Percentiles rank a stretch among this genome's conserved stretches.
Evolutionary conservation across 345 rosid species (phyloP).

Genomic region (Salix brachista): DNA sequence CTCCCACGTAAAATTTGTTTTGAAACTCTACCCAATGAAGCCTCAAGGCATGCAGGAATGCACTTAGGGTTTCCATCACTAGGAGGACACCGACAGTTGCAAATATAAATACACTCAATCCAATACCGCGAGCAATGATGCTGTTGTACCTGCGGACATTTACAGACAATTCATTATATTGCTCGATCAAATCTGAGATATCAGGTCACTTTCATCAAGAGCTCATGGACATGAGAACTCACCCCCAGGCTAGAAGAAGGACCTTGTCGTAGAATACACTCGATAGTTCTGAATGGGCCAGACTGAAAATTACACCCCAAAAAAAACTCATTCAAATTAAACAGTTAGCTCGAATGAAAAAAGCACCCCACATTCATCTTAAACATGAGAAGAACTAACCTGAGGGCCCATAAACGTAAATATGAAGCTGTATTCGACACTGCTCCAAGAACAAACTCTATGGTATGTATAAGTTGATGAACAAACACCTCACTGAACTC

Average conservation of each 20-base stretch:
- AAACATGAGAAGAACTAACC: slow-evolving; percentile 36
- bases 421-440: slow-evolving; percentile 98
- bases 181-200: neutral
- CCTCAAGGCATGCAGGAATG: slow-evolving; percentile 89
- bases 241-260: slow-evolving; percentile 89
- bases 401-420: slow-evolving; percentile 94
- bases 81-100: slow-evolving; percentile 96
- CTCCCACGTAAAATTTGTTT: slow-evolving; percentile 95
- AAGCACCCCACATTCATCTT: neutral
- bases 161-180: neutral
- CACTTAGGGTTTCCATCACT: slow-evolving; percentile 98
- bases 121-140: slow-evolving; percentile 53
- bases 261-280: slow-evolving; percentile 95
- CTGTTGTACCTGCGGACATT: slow-evolving; percentile 66
- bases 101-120: slow-evolving; percentile 61
- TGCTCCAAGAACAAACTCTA: slow-evolving; percentile 97
- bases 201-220: neutral
- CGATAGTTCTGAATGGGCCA: slow-evolving; percentile 94
- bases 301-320: slow-evolving; percentile 38
- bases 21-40: slow-evolving; percentile 99
- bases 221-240: slow-evolving; percentile 13
- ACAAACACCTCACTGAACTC: slow-evolving; percentile 95
- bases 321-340: neutral
- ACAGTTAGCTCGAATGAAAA: neutral
- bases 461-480: slow-evolving; percentile 94